These are phyloP conservation scores for Pyricularia sp. DNA, from an alignment of 2,329 filamentous ascomycete species.

Conservation along the genomic window DNA sequence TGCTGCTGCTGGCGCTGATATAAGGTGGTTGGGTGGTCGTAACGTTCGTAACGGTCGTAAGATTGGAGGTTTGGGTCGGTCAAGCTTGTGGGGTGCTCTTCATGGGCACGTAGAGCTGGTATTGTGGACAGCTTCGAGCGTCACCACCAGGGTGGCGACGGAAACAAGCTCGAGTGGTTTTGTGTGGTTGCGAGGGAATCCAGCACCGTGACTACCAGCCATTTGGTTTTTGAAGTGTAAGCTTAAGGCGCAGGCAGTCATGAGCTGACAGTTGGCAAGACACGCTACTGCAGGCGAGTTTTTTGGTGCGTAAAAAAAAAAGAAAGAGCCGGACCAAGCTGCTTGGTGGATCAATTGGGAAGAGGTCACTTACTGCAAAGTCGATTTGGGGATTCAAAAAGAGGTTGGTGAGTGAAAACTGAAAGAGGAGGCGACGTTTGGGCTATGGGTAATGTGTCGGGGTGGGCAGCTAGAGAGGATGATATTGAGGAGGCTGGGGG, in stretches of 20 bases:
- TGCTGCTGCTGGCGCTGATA: conserved; percentile 29
- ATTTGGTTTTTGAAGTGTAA: background rate
- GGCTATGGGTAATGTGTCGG: background rate
- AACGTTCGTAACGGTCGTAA: conserved; percentile 47
- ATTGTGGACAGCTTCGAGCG: conserved; percentile 37
- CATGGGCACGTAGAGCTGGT: conserved; percentile 23
- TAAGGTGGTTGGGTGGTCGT: conserved; percentile 33
- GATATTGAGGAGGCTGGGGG: conserved; percentile 2
- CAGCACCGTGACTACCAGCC: background rate
- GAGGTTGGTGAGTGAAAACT: background rate
- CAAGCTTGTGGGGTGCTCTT: conserved; percentile 33
- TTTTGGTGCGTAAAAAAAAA: background rate
- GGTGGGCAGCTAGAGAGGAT: background rate
- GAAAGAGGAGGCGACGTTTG: background rate
- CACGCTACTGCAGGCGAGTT: background rate
- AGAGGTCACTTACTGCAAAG: background rate
- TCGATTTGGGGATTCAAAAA: background rate
- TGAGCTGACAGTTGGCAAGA: background rate
- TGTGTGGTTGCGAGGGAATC: background rate
- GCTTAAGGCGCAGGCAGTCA: background rate
- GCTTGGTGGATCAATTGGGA: background rate
- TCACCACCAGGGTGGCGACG: conserved; percentile 20
- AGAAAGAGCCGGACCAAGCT: background rate
- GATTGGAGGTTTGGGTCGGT: conserved; percentile 28
- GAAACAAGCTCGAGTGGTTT: background rate